Evolutionary conservation across 2,329 filamentous ascomycete genomes (phyloP).

Genomic region (Trichoderma arundinaceum): DNA sequence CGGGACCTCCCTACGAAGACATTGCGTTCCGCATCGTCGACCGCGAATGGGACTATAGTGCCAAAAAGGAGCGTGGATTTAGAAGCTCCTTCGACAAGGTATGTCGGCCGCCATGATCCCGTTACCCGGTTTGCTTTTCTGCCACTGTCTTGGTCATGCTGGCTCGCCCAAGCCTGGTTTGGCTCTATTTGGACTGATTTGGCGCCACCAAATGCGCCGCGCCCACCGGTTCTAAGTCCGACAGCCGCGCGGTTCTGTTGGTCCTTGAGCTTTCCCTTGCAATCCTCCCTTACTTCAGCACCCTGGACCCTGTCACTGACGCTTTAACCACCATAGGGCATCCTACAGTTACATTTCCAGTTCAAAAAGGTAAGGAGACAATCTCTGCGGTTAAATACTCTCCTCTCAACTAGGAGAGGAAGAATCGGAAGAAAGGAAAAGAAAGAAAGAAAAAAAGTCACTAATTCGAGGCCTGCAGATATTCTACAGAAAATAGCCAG

Average conservation of each 20-base stretch:
- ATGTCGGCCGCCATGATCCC: conserved; percentile 44
- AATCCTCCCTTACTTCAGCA: neutral
- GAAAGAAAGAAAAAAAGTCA: neutral
- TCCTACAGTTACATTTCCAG: conserved; percentile 95
- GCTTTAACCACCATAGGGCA: conserved; percentile 65
- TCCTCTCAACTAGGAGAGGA: neutral
- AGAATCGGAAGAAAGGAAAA: neutral
- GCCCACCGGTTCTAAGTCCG: conserved; percentile 11
- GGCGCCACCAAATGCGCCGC: conserved; percentile 18
- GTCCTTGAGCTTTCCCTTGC: neutral
- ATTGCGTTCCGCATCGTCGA: conserved; percentile 97
- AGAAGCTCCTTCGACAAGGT: conserved; percentile 98
- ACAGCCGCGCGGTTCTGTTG: conserved; percentile 30
- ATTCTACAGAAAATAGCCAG: conserved; percentile 59
- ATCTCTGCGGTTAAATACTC: neutral
- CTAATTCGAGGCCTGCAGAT: conserved; percentile 49
- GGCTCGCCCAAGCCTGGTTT: conserved; percentile 10
- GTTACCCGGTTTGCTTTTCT: conserved; percentile 32
- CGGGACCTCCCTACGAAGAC: conserved; percentile 94
- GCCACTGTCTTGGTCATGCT: conserved; percentile 6
- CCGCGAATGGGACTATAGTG: conserved; percentile 98
- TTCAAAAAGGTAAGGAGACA: conserved; percentile 82
- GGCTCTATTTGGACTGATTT: conserved; percentile 23
- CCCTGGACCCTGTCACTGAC: conserved; percentile 31
- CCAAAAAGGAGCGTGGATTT: conserved; percentile 92